Base-by-base conservation (phyloP, 2,329 filamentous ascomycete genomes). In the Fusarium metavorans region DNA sequence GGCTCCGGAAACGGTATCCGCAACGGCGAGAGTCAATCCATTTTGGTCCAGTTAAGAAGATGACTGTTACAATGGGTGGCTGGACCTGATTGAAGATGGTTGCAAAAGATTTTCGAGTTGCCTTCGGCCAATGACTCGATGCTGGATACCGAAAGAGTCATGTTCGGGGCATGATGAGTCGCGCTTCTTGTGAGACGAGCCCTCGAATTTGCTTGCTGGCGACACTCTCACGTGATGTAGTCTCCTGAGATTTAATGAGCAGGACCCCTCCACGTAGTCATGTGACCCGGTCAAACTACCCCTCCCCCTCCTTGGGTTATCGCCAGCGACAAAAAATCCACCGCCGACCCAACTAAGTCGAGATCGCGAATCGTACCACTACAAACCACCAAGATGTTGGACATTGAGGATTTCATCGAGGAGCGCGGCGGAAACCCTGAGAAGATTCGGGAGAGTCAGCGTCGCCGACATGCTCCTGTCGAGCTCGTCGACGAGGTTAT, bases 401-500 rank as follows among this genome's bases (percentile, higher is more conserved):
- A 95, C 86, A 88, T 95, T 66, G 88, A 90, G 77, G 93, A 95
- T 81, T 95, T 96, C 82, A 92, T 96, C 80, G 85, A 90, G 82
- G 95, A 98, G 84, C 93, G 95, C 79, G 97, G 96, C 76, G 97
- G 97, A 78, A 91, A 98, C 85, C 94, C 95, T 18, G 93, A 97
- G 81, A 92, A 92, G 86, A 97, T 99, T 84, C 93, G 94, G 83
- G 95, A 98, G 84, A 97, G 93, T 75, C 97, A 99, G 85, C 91
- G 93, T 78, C 92, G 92, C 81, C 92, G 97, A 78, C 90, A 91
- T 86, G 95, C 94, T 58, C 89, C 92, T 16, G 94, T 95, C 80
- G 93, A 95, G 81, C 87, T 93, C 57, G 96, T 99, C 30, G 96
- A 99, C 86, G 93, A 97, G 85, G 91, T 98, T 70, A 97, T 98